Evolutionary conservation across 495 filamentous ascomycete species (phyloP), one percentile per base, ranked within the genome.

Genomic region (Trichoderma gamsii): DNA sequence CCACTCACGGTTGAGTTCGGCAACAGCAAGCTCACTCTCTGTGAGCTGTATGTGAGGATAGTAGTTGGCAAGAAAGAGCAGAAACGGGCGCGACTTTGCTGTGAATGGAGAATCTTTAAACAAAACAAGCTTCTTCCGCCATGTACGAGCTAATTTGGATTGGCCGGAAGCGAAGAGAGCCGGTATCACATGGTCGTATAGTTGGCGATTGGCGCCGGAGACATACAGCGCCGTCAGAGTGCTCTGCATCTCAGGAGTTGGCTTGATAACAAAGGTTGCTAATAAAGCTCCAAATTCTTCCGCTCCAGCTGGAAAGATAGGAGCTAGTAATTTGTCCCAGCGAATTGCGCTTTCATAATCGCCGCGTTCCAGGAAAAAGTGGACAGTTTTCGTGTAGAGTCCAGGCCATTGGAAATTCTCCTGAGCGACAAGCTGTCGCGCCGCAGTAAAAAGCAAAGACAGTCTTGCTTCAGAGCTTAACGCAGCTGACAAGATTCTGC

Each of bases 151-250:
- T 18, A 84, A 68, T 3, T 79, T 72, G 23, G 80, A 81, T 43
- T 79, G 72, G 4, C 84, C 84, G 18, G 79, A 69, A 6, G 77
- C 70, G 68, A 85, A 82, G 1, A 92, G 76, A n/a, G 75, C 76
- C 8, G 84, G 81, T 13, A 96, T 82, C 27, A 89, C 71, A 5
- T 75, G 76, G 35, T 85, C 84, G 72, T 93, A 93, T 3, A 91
- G 75, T 38, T 81, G 75, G 65, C 83, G 84, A 72, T 84, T 71
- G 41, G 74, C 72, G 77, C 86, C 75, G 80, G 83, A n/a, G 63
- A 73, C 68, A 76, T 87, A 81, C 77, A 90, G 64, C 64, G 77
- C 69, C 72, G 74, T 71, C 9, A 84, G 73, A 1, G 73, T 73
- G 2, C 70, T 64, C 21, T 73, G 68, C 44, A 61, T 69, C 43